Conservation (phyloP, 192 early-diverging fungal species). For the Backusella tuberculispora region DNA sequence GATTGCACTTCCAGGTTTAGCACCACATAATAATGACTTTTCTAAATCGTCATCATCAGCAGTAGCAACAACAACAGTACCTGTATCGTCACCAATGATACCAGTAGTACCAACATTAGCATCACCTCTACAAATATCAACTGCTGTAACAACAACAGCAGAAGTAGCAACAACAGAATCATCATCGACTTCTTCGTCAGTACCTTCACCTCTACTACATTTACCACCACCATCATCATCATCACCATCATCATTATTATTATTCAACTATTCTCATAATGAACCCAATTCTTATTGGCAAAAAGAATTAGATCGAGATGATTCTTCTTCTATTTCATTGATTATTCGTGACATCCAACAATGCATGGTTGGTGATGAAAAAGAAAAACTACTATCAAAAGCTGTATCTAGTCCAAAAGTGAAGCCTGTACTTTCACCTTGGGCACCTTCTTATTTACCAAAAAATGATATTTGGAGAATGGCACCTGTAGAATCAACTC, state of each 20-base stretch:
- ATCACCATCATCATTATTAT: neutral
- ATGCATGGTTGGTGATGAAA: neutral
- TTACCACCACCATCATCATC: neutral
- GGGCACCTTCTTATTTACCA: slow-evolving; percentile 18
- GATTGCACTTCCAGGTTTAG: slow-evolving; percentile 1
- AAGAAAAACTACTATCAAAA: neutral
- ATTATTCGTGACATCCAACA: slow-evolving; percentile 8
- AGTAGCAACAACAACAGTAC: neutral
- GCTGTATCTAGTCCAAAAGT: neutral
- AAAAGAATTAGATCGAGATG: neutral
- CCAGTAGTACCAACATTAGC: neutral
- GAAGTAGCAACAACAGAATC: no score
- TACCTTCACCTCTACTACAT: no score
- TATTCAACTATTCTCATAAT: neutral
- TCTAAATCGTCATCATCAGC: neutral
- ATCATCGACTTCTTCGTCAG: no score
- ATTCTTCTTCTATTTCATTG: neutral
- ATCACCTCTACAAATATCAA: no score
- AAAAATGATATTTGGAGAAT: slow-evolving; percentile 20
- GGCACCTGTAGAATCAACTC: neutral
- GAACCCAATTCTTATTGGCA: neutral
- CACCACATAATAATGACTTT: neutral
- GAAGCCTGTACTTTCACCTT: slow-evolving; percentile 12
- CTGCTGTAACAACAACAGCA: no score
- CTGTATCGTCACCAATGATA: neutral